Conservation (phyloP, 2,329 filamentous ascomycete species). For the Escovopsis sp. region DNA sequence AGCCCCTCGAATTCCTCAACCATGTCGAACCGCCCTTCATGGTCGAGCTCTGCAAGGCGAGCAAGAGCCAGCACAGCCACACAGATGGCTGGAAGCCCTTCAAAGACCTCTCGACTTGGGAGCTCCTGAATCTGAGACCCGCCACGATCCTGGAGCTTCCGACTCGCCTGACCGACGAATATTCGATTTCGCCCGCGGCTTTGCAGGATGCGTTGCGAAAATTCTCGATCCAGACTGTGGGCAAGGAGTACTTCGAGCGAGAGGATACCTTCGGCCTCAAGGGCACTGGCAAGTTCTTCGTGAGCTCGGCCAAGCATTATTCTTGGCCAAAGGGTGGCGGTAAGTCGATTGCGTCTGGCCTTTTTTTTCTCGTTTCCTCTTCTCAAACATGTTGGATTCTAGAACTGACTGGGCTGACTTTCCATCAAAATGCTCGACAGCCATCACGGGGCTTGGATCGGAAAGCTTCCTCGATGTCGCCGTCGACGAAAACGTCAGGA, state of each 20-base stretch:
- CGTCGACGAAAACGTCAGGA: conserved; percentile 23
- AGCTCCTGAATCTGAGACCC: conserved; percentile 28
- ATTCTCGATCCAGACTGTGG: conserved; percentile 23
- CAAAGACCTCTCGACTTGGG: conserved; percentile 23
- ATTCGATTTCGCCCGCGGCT: conserved; percentile 23
- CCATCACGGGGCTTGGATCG: conserved; percentile 28
- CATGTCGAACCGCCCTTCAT: conserved; percentile 19
- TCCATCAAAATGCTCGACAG: conserved; percentile 10
- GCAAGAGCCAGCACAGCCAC: neutral
- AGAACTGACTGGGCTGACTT: neutral
- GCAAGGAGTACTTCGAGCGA: conserved; percentile 22
- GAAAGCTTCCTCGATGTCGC: conserved; percentile 23
- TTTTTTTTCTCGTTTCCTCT: too few species aligned
- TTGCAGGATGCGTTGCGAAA: conserved; percentile 12
- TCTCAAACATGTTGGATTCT: neutral
- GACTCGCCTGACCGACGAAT: conserved; percentile 20
- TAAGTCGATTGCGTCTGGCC: too few species aligned
- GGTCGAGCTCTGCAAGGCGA: conserved; percentile 17
- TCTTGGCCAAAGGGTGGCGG: conserved; percentile 33
- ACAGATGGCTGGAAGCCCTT: conserved; percentile 15
- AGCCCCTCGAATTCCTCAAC: conserved; percentile 20
- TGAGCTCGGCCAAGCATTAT: conserved; percentile 29
- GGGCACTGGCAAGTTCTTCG: conserved; percentile 18
- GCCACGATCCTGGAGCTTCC: conserved; percentile 25
- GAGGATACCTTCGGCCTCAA: conserved; percentile 9